Base-by-base conservation (phyloP, 2,329 filamentous ascomycete species). In the Elsinoe batatas region DNA sequence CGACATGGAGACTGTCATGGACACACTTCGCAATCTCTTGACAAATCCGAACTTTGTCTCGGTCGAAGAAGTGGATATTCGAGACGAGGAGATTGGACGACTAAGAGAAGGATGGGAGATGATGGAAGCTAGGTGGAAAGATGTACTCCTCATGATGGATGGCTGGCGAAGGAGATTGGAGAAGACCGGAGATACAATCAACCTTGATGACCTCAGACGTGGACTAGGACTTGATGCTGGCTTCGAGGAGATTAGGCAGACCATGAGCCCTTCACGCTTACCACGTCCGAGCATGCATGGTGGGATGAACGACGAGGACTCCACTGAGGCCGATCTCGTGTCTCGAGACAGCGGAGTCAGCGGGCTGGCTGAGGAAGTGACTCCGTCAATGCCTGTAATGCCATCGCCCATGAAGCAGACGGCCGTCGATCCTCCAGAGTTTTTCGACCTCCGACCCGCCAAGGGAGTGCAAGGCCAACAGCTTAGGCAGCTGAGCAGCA, bases 21-120 rank as follows among this genome's bases (percentile, higher is more conserved):
- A 87, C 33, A 89, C 95, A 65, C 79, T 98, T 60, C 81, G 87
- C 61, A 85, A 80, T 2, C 81, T 98, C 36, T 76, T 98, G 43
- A 96, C 90, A 7, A 97, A 97, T 65, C 93, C 93, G 1, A 95
- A 91, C 2, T 98, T 97, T 68, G 93, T 96, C 12, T 88, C 91
- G 0, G 82, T 97, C 18, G 93, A 97, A 64, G 93, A 97, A 68
- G 89, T 98, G 1, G 85, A 94, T 65, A 73, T 90, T n/a, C 83
- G 91, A 55, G 91, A 98, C 61, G 86, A 94, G 58, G 91, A 96
- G 68, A 97, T 98, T 61, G 78, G 80, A 53, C 81, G 88, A 53
- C 76, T 98, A 47, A 83, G 88, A 55, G 81, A 86, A 56, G 89
- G 91, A 13, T 95, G 91, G 85, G 87, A 94, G 67, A 90, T 87